Percentiles rank a stretch among this genome's conserved stretches.
Conservation (phyloP, 1,139 yeast species). For the Diutina siamensis region DNA sequence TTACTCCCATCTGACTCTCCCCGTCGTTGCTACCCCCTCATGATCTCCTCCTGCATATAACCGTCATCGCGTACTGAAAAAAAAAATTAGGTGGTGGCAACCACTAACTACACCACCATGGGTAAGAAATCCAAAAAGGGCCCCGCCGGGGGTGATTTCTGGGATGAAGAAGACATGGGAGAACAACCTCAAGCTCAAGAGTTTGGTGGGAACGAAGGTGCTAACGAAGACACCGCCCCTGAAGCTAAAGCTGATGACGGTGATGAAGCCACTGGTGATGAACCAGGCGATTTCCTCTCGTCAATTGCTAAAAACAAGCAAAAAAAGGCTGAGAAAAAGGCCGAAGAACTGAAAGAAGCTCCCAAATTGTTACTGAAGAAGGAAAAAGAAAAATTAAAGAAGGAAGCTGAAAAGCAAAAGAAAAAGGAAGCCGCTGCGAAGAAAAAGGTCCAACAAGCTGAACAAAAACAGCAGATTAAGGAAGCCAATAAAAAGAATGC, state of each 20-base stretch:
- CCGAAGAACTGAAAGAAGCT: conserved; percentile 39
- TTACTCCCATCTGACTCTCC: no score
- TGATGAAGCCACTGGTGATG: conserved; percentile 12
- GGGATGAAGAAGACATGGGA: conserved; percentile 74
- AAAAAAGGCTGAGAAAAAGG: conserved; percentile 53
- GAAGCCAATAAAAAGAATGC: conserved; percentile 49
- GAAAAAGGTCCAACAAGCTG: conserved; percentile 60
- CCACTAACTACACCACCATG: conserved; percentile 14
- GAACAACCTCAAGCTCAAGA: conserved; percentile 50
- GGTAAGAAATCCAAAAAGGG: conserved; percentile 45
- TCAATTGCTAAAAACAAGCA: conserved; percentile 71
- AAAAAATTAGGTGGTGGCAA: not conserved
- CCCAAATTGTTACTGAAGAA: conserved; percentile 83
- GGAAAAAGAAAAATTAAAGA: conserved; percentile 95
- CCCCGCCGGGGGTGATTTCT: conserved; percentile 50
- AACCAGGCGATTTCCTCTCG: conserved; percentile 54
- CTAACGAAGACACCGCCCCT: conserved; percentile 8
- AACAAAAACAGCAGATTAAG: conserved; percentile 53
- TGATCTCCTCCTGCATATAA: not conserved
- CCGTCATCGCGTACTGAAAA: not conserved
- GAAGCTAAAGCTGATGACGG: conserved; percentile 8
- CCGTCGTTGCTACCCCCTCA: no score
- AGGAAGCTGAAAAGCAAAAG: conserved; percentile 88
- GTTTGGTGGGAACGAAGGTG: conserved; percentile 21
- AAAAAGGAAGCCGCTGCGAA: conserved; percentile 86